Evolutionary conservation across 2,329 filamentous ascomycete species (phyloP).

Genomic region (Atkinsonella texensis): DNA sequence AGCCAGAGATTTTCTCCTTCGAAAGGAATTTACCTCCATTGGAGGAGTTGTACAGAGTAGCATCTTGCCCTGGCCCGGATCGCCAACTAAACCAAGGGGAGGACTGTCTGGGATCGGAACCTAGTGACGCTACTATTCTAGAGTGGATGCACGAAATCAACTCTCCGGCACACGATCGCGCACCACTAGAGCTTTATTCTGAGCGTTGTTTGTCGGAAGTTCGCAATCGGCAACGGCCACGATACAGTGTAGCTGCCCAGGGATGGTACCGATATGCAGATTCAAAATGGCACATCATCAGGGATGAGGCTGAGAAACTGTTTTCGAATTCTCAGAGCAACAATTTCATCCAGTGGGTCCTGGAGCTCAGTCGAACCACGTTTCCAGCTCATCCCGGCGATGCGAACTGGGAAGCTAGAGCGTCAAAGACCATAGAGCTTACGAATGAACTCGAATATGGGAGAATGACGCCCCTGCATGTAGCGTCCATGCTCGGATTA

Average conservation of each 20-base stretch:
- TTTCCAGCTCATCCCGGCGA: constrained; percentile 14
- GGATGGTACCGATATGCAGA: constrained; percentile 17
- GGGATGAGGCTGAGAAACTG: constrained; percentile 15
- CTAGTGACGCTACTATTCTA: background rate
- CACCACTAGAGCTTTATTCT: constrained; percentile 16
- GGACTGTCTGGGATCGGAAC: background rate
- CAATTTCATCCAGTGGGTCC: constrained; percentile 24
- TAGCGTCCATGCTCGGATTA: constrained; percentile 22
- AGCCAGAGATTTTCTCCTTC: background rate
- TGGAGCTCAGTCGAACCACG: constrained; percentile 21
- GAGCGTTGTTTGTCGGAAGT: constrained; percentile 14
- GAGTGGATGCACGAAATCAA: constrained; percentile 9
- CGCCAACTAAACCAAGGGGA: background rate
- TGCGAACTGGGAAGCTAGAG: constrained; percentile 7
- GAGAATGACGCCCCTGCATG: constrained; percentile 19
- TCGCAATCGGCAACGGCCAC: constrained; percentile 7
- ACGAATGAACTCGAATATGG: constrained; percentile 18
- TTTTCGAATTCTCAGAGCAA: constrained; percentile 15
- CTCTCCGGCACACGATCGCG: constrained; percentile 12
- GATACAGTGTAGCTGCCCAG: constrained; percentile 14
- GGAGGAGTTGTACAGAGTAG: background rate
- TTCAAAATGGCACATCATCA: constrained; percentile 17
- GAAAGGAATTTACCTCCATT: background rate
- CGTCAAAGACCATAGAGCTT: constrained; percentile 15
- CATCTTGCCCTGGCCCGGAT: too few relatives aligned